Evolutionary conservation across 495 filamentous ascomycete species (phyloP), one percentile per base, ranked within the genome.

Genomic region (Pyronema omphalodes): DNA sequence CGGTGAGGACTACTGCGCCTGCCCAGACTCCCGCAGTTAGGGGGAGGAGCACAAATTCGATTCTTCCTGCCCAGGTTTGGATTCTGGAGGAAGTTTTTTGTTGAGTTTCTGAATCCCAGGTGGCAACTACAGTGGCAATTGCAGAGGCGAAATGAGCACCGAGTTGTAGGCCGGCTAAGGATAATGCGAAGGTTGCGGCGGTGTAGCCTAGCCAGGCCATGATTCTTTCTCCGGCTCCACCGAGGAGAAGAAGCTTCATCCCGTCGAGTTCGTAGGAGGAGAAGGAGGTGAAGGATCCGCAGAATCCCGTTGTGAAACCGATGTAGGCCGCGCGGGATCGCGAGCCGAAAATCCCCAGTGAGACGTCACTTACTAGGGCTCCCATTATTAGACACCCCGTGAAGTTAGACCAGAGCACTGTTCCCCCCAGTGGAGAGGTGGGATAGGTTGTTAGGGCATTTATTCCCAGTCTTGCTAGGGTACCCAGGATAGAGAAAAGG

Each of bases 251-350:
- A 0, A 85, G 81, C n/a, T 93, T 73, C 67, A 93, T 94, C 46
- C 74, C 68, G 61, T 93, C 89, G 3, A 88, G 78, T 40, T 88
- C 81, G 64, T 94, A 94, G 9, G 84, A 79, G 0, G 88, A 94
- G 68, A 95, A 96, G 37, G 82, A 86, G 3, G 91, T 96, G 51
- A 91, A 81, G 60, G 80, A 87, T 52, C 91, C 91, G 67, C 91
- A 96, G 70, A 93, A 95, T 9, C 91, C 91, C 2, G 86, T 93
- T 0, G 89, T 79, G 0, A 98, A 78, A 15, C 91, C 91, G 53
- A 95, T 84, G 65, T 91, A 95, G 0, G 94, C 73, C 68, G 91
- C 93, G 66, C 88, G 93, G 40, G 71, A 66, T 39, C 74, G 63
- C 17, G 59, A 56, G 6, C 65, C 60, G 43, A 58, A 65, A 12